Evolutionary conservation across 768 basidiomycete genomes (phyloP).

Genomic region (Austroboletus eburneus): DNA sequence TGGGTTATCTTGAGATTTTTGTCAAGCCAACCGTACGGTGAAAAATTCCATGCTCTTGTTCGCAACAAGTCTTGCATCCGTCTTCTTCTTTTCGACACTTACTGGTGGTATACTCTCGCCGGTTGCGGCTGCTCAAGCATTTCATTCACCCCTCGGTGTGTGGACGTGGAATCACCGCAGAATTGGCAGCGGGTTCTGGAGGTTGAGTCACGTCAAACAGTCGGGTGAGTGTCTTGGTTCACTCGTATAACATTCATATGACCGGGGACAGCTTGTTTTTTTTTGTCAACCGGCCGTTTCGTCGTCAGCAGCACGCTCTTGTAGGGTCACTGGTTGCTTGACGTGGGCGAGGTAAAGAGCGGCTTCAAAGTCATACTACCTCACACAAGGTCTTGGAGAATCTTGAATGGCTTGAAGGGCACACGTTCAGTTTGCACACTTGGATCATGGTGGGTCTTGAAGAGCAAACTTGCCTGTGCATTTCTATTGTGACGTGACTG

Average conservation of each 20-base stretch:
- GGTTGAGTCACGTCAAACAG: conserved; percentile 13
- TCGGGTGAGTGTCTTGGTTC: conserved; percentile 31
- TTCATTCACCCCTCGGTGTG: conserved; percentile 10
- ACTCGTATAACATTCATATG: conserved; percentile 23
- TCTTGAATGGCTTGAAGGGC: conserved; percentile 22
- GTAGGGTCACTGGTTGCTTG: conserved; percentile 7
- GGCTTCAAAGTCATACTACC: conserved; percentile 20
- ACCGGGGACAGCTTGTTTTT: conserved; percentile 17
- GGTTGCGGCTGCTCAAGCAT: conserved; percentile 13
- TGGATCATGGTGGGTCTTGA: conserved; percentile 24
- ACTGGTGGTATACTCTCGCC: conserved; percentile 16
- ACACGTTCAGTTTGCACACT: conserved; percentile 29
- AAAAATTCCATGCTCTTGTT: conserved; percentile 23
- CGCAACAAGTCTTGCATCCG: conserved; percentile 18
- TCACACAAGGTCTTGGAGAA: conserved; percentile 27
- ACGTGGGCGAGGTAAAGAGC: conserved; percentile 1
- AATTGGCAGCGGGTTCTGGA: neutral
- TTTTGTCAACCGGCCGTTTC: conserved; percentile 2
- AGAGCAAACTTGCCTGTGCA: conserved; percentile 30
- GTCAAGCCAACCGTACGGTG: conserved; percentile 20
- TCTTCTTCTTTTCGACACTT: conserved; percentile 21
- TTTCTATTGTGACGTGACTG: conserved; percentile 25
- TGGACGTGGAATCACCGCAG: conserved; percentile 1
- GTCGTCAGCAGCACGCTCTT: neutral
- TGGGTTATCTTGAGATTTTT: conserved; percentile 7